Evolutionary conservation across 805 yeast species (phyloP), one percentile per base, ranked within the genome.

Genomic region (Lachancea mirantina): DNA sequence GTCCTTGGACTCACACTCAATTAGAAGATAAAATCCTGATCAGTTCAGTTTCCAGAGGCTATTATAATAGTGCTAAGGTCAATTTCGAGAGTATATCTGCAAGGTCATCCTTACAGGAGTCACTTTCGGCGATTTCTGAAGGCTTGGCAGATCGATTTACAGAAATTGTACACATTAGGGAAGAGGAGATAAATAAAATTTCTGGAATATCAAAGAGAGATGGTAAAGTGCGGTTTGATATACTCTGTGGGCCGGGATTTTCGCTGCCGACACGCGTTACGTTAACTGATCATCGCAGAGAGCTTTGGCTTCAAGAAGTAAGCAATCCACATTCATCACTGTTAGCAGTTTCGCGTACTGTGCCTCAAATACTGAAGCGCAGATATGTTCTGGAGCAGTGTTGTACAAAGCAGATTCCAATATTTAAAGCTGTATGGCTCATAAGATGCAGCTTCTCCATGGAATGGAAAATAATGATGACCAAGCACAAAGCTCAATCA

Each of bases 281-380:
- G 0, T 57, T 89, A 19, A 88, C 96, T 0, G 95, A 88, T 39
- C 80, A 78, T 49, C 83, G 84, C 52, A 70, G 79, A 38, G 95
- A 84, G 40, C 64, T 76, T 2, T 89, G 98, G 98, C 62, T 89
- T 28, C 70, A 70, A 32, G 94, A 85, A 48, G 65, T 89, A 32
- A 84, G 92, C 3, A 68, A 81, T 32, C 70, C 80, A 0, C 58
- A 64, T 13, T 67, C 79, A 0, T 82, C 95, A 1, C 61, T 89
- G 30, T 65, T 71, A 26, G 73, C 72, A 38, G 69, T 88, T 4
- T 71, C 92, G 2, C 67, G 83, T 34, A 83, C 87, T 13, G 72
- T 89, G 6, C 97, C 98, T 0, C 96, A 89, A 53, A 96, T 96
- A 0, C 72, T 88, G 14, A 66, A 88, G 42, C 82, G 84, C 51